Percentiles rank a stretch among this genome's conserved stretches.
These are phyloP conservation scores for Candida berthetii DNA, from an alignment of 805 yeast genomes.

Conservation along the genomic window DNA sequence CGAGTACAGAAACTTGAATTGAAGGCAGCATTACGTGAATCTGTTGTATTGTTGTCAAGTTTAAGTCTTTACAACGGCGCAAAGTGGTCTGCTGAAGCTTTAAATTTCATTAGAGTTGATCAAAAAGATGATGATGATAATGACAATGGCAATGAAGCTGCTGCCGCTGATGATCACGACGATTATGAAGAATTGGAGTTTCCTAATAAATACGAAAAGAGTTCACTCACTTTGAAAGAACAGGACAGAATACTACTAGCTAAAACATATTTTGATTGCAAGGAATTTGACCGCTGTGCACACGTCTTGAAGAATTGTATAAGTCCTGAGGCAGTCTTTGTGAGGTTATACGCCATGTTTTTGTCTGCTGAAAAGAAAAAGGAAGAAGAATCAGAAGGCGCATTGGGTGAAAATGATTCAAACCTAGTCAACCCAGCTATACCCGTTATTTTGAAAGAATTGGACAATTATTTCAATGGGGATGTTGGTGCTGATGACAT, in stretches of 20 bases:
- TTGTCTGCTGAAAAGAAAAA: constrained; percentile 72
- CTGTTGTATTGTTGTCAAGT: constrained; percentile 40
- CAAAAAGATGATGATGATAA: constrained; percentile 17
- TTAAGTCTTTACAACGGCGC: constrained; percentile 64
- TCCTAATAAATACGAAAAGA: not conserved
- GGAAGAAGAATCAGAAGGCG: constrained; percentile 68
- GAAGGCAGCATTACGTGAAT: constrained; percentile 23
- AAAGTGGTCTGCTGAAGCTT: constrained; percentile 83
- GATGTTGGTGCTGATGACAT: constrained; percentile 7
- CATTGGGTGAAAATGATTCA: constrained; percentile 37
- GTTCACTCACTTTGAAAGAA: constrained; percentile 22
- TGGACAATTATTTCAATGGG: constrained; percentile 24
- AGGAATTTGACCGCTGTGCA: constrained; percentile 80
- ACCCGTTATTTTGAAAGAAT: constrained; percentile 33
- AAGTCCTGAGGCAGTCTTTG: constrained; percentile 49
- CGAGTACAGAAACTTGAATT: not conserved
- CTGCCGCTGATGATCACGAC: not conserved
- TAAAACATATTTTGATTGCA: constrained; percentile 67
- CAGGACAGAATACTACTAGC: constrained; percentile 51
- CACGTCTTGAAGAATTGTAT: constrained; percentile 44
- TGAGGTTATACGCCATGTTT: constrained; percentile 62
- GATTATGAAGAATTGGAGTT: not conserved
- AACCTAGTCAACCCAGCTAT: constrained; percentile 22
- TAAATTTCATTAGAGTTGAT: constrained; percentile 44
- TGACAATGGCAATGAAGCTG: constrained; percentile 6